Base-by-base conservation (phyloP, 1,284 basidiomycete genomes). In the Ceratobasidium sp. region DNA sequence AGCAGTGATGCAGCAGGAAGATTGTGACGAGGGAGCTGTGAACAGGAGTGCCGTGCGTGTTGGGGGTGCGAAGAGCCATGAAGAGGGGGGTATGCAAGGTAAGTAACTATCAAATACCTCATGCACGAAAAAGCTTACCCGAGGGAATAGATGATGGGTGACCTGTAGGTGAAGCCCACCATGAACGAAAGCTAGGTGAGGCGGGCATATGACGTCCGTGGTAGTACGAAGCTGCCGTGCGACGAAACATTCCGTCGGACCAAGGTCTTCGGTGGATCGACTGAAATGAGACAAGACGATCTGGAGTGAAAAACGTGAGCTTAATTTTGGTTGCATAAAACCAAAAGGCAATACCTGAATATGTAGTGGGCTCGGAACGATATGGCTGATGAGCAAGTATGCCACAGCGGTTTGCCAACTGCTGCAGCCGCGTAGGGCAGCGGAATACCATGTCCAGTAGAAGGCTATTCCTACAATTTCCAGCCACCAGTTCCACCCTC, bases 201-300 rank as follows among this genome's bases (percentile, higher is more conserved):
- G 78, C 0, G 84, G 83, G 77, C 87, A 88, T 46, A 93, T 88
- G 46, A 99, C 95, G 81, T 99, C 98, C 76, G 95, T 94, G 0
- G 98, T 98, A 8, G 98, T 99, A 62, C 97, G 91, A 74, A 99
- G 84, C 81, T 99, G 97, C 38, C 98, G 91, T 77, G 94, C 91
- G 0, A 93, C 87, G 84, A 98, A 99, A 1, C 93, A 95, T 81
- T 99, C 98, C 43, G 84, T 84, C 0, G 95, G 93, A 1, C 96
- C 96, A 28, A 98, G 85, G 79, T 98, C 97, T 11, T 87, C 91
- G 0, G 95, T 96, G 7, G 96, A 96, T 84, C 98, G 96, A 54
- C 94, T 94, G 82, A 98, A 99, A 83, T 99, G 97, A 2, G 96
- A 98, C 26, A 99, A 88, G 0, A 98, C 96, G 78, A 99, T 99